A percentile compares a stretch with the other conserved stretches of the same genome.
Conservation (phyloP, 805 yeast genomes). For the Wickerhamiella musiphila region DNA sequence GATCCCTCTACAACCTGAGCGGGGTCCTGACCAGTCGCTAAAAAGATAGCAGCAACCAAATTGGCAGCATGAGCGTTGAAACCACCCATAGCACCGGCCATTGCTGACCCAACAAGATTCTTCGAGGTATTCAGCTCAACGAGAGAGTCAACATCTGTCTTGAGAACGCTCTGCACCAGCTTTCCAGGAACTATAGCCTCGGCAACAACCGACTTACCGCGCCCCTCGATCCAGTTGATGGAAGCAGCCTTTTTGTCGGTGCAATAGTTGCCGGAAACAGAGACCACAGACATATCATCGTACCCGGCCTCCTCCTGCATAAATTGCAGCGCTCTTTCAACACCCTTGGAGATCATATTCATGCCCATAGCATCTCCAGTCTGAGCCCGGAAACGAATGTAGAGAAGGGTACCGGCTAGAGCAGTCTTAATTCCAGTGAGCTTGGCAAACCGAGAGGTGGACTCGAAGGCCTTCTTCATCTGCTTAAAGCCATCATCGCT, state of each 20-base stretch:
- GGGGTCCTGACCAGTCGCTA: slow-evolving; percentile 99
- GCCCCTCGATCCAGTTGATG: slow-evolving; percentile 97
- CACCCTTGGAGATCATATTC: slow-evolving; percentile 99
- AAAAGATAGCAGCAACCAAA: slow-evolving; percentile 78
- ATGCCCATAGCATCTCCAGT: slow-evolving; percentile 99
- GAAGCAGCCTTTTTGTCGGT: slow-evolving; percentile 97
- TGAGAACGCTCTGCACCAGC: slow-evolving; percentile 64
- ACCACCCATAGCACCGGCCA: slow-evolving; percentile 98
- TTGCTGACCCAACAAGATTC: slow-evolving; percentile 88
- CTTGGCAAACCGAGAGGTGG: slow-evolving; percentile 94
- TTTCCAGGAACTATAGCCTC: slow-evolving; percentile 80
- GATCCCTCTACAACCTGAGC: slow-evolving; percentile 97
- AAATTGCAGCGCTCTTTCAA: slow-evolving; percentile 64
- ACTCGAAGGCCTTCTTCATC: slow-evolving; percentile 79
- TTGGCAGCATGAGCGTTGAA: slow-evolving; percentile 98
- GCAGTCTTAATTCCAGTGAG: slow-evolving; percentile 83
- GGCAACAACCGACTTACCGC: slow-evolving; percentile 96
- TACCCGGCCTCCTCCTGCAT: slow-evolving; percentile 85
- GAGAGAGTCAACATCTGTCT: slow-evolving; percentile 80
- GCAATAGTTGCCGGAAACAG: slow-evolving; percentile 95
- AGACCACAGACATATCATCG: slow-evolving; percentile 81
- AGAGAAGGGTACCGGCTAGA: slow-evolving; percentile 78
- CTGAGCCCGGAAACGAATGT: slow-evolving; percentile 88
- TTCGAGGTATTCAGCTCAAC: slow-evolving; percentile 80
- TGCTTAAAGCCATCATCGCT: slow-evolving; percentile 79